Evolutionary conservation across 116 monocot genomes (phyloP), one percentile per base, ranked within the genome.

Genomic region (Zostera marina): DNA sequence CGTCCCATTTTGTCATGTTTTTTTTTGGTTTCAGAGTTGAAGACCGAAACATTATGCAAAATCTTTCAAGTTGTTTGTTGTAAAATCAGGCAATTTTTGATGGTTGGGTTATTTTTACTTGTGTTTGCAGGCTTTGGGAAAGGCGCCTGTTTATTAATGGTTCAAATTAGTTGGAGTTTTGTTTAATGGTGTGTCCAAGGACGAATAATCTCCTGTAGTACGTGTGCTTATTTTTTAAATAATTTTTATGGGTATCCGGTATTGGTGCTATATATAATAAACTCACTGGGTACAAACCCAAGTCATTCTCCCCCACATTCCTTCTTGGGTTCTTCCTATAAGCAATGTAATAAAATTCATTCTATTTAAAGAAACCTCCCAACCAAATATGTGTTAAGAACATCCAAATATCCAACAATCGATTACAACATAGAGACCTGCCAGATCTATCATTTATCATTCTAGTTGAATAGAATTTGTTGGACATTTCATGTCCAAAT

Each of bases 111-210:
- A 24, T 23, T 22, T 54, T 21, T 12, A 26, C 4, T 3, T 11
- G 1, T 68, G 11, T 22, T 17, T 62, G 59, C 79, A 84, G 84
- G 84, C 79, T 53, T 19, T 79, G 72, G 15, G 8, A 48, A 16
- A 48, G 54, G 22, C 19, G 10, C 22, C 0, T 23, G 25, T 17
- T 11, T 22, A n/a, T n/a, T n/a, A n/a, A n/a, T n/a, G n/a, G n/a
- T n/a, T n/a, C n/a, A n/a, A n/a, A n/a, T n/a, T n/a, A n/a, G n/a
- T n/a, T n/a, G n/a, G n/a, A n/a, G n/a, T n/a, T 48, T 19, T 48
- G 48, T 48, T 16, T n/a, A 48, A 48, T 48, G 4, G 48, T 16
- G 4, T 11, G 14, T 0, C 48, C n/a, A 17, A 48, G 48, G 15
- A 14, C 16, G 6, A 17, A 47, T 14, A 47, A 17, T 47, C 47